Percentiles rank a stretch among this genome's conserved stretches.
Evolutionary conservation across 78 protist genomes (phyloP).

Genomic region (Dictyostelium intermedium): DNA sequence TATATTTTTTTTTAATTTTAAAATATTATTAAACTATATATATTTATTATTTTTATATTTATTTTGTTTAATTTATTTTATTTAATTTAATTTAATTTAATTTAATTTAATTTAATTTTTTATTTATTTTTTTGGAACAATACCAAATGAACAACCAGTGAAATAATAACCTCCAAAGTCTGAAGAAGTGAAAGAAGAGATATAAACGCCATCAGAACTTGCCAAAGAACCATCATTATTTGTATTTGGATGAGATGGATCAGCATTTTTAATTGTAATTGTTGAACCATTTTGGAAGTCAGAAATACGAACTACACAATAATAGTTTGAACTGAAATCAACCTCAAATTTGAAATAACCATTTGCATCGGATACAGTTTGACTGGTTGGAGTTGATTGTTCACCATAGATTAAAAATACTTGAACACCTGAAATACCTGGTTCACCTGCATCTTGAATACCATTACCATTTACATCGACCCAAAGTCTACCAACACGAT

Average conservation of each 20-base stretch:
- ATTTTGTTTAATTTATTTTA: not conserved
- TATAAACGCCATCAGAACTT: not conserved
- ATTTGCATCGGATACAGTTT: not conserved
- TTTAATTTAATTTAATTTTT: not conserved
- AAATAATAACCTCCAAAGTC: constrained; percentile 37
- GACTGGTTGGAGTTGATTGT: not conserved
- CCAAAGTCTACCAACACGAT: constrained; percentile 56
- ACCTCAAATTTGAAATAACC: constrained; percentile 15
- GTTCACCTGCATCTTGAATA: constrained; percentile 43
- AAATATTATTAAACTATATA: not conserved
- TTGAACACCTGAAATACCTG: constrained; percentile 7
- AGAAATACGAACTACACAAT: not conserved
- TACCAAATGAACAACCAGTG: constrained; percentile 41
- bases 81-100: not conserved
- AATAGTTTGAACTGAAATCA: not conserved
- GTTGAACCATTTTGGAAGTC: not conserved
- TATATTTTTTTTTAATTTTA: not conserved
- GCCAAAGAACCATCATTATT: not conserved
- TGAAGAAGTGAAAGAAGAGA: not conserved
- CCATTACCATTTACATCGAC: constrained; percentile 38
- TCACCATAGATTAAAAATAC: not conserved
- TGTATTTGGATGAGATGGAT: not conserved
- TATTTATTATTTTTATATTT: not conserved
- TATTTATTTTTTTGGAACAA: not conserved
- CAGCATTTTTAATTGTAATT: not conserved